phyloP scores from a whole-genome alignment of 495 filamentous ascomycete species.

The Aspergillus carlsbadensis region DNA sequence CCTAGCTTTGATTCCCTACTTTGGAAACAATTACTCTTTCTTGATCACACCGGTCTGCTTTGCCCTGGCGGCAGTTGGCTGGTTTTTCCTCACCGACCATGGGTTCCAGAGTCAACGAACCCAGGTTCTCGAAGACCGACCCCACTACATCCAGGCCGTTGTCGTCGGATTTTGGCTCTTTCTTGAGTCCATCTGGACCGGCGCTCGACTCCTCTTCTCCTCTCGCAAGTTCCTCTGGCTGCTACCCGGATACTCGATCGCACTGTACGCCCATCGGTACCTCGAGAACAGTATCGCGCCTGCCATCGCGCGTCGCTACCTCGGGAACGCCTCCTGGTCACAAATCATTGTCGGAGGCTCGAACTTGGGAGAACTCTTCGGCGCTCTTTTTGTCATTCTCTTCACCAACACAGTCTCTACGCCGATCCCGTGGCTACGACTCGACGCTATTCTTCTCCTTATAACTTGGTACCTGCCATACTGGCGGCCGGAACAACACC shows the following conservation, averaged over 20 bases:
- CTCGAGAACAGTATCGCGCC: slow-evolving; percentile 45
- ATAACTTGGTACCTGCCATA: slow-evolving; percentile 39
- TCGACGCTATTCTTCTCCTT: slow-evolving; percentile 36
- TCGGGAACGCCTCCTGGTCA: slow-evolving; percentile 40
- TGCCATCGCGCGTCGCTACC: slow-evolving; percentile 36
- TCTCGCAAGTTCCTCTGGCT: slow-evolving; percentile 47
- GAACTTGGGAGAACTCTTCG: slow-evolving; percentile 44
- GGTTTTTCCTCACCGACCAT: slow-evolving; percentile 39
- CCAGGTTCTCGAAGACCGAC: slow-evolving; percentile 10
- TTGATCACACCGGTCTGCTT: slow-evolving; percentile 44
- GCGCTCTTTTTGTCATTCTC: slow-evolving; percentile 42
- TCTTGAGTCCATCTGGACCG: slow-evolving; percentile 36
- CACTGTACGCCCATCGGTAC: slow-evolving; percentile 45
- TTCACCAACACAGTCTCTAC: slow-evolving; percentile 39
- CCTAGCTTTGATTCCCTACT: slow-evolving; percentile 36
- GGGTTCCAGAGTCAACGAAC: slow-evolving; percentile 22
- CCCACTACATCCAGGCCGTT: slow-evolving; percentile 25
- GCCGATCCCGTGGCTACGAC: slow-evolving; percentile 44
- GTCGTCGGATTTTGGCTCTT: slow-evolving; percentile 34
- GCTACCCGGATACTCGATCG: slow-evolving; percentile 41
- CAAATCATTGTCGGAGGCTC: slow-evolving; percentile 47
- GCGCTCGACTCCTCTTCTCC: slow-evolving; percentile 39
- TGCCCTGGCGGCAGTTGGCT: slow-evolving; percentile 28
- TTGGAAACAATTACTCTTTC: slow-evolving; percentile 48
- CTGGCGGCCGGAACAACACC: slow-evolving; percentile 18